Base-by-base conservation (phyloP, 2,329 filamentous ascomycete species). In the Dactylonectria estremocensis region DNA sequence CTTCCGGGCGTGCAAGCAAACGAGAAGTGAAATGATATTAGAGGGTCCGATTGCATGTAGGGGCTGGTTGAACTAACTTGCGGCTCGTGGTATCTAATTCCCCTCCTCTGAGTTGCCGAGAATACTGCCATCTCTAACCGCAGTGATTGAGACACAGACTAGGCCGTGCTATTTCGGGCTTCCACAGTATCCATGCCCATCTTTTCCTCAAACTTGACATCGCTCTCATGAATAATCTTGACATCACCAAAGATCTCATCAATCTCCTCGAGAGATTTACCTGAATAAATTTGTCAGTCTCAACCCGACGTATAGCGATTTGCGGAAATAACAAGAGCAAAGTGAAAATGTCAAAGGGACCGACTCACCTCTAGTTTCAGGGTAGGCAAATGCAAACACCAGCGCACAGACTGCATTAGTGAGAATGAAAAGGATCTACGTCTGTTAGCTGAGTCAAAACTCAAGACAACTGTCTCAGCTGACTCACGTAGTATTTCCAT, bases 211-310 rank as follows among this genome's bases (percentile, higher is more conserved):
- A 77, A 54, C 10, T 71, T 75, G 1, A 72, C 62, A 14, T 78
- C 72, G 0, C 69, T 71, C 16, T 73, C 66, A 3, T 63, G 72
- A 0, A 77, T 66, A 6, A 76, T 70, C 52, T 78, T 76, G 53
- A 82, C 77, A 35, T 82, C 81, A 1, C 80, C 81, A 50, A 82
- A 83, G 8, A 82, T 80, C 31, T 82, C 80, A 14, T 80, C 80
- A 24, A 83, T 82, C 56, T 83, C 77, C 58, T 83, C 81, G 0
- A 82, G 70, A 0, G 81, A 82, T 78, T 83, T 82, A 0, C 81
- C 80, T 80, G 20, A 1, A 3, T 2, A n/a, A 1, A 3, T n/a
- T n/a, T 20, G 61, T 77, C 22, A 77, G 67, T 13, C 2, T 20
- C 16, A 9, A 8, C 8, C 16, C 14, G n/a, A 46, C 20, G 24